Evolutionary conservation across 495 filamentous ascomycete species (phyloP).

Genomic region (Pseudoneurospora amorphoporcata): DNA sequence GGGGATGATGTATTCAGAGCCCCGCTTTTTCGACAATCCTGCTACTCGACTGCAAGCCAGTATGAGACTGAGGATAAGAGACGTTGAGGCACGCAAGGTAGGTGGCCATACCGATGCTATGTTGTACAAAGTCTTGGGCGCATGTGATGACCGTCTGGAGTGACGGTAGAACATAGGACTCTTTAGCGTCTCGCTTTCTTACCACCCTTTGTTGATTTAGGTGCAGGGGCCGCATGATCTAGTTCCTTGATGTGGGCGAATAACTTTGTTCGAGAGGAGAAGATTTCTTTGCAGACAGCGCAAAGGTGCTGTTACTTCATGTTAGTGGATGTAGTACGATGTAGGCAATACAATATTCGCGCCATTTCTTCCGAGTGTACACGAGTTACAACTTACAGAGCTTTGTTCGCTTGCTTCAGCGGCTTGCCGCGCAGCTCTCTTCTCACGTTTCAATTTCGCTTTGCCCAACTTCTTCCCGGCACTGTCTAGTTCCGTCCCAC

Average conservation of each 20-base stretch:
- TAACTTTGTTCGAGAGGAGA: constrained; percentile 61
- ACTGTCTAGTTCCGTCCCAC: constrained; percentile 5
- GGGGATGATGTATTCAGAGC: neutral
- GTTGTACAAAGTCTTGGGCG: neutral
- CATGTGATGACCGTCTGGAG: neutral
- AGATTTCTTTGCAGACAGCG: constrained; percentile 49
- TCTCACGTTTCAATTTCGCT: constrained; percentile 79
- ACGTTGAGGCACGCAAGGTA: neutral
- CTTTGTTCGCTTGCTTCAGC: constrained; percentile 25
- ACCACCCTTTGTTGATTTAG: constrained; percentile 4
- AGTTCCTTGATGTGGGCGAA: constrained; percentile 63
- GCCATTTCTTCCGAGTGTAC: neutral
- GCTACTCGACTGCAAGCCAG: neutral
- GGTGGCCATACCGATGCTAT: neutral
- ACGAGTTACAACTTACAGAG: constrained; percentile 19
- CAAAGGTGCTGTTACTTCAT: constrained; percentile 40
- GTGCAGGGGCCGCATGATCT: constrained; percentile 20
- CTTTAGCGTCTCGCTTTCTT: constrained; percentile 16
- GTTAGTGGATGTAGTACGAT: neutral
- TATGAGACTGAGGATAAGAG: neutral
- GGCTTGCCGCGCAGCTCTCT: constrained; percentile 58
- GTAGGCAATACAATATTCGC: neutral
- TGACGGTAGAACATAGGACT: neutral
- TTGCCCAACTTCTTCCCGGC: constrained; percentile 57
- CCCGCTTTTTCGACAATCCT: neutral